Evolutionary conservation across 1,139 yeast genomes (phyloP), one percentile per base, ranked within the genome.

Genomic region (Candida sanyaensis): DNA sequence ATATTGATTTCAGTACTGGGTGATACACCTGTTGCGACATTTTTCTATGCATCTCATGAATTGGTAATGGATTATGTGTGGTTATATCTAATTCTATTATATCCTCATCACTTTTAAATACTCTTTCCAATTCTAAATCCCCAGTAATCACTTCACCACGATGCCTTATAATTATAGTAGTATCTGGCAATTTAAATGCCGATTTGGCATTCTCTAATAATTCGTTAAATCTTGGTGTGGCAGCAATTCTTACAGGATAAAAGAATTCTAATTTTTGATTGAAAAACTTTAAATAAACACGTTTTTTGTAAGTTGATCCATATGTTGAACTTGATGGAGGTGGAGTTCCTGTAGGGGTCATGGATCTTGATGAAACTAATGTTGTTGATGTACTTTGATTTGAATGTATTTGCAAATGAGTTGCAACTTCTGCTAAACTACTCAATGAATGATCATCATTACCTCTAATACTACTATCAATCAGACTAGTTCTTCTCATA

Each of bases 181-280:
- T 53, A 23, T 53, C 51, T 1, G 64, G 54, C 61, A 55, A 79
- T 68, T 79, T 77, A 63, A 88, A 88, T 12, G 90, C 91, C 45
- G 75, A 71, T 51, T 81, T 80, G 21, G 88, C 89, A 61, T 88
- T 88, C 48, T 86, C 88, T 21, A 87, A 61, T 21, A 88, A 66
- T 61, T 88, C 96, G 13, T 77, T 58, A 49, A 80, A 70, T 6
- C 87, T 82, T 6, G 92, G 96, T 2, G 91, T 84, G 0, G 92
- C 83, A 11, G 84, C 78, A 44, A 78, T 78, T 26, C 68, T 62
- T 5, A 80, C 75, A n/a, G 85, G 78, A 62, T 77, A 88, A 4
- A 81, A 75, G 56, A 88, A 83, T 46, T 84, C 80, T 39, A 88
- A 61, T 6, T 63, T 61, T 17, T 72, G 66, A 4, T 73, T 61